phyloP scores from a whole-genome alignment of 495 filamentous ascomycete species.

The Venustampulla echinocandica region DNA sequence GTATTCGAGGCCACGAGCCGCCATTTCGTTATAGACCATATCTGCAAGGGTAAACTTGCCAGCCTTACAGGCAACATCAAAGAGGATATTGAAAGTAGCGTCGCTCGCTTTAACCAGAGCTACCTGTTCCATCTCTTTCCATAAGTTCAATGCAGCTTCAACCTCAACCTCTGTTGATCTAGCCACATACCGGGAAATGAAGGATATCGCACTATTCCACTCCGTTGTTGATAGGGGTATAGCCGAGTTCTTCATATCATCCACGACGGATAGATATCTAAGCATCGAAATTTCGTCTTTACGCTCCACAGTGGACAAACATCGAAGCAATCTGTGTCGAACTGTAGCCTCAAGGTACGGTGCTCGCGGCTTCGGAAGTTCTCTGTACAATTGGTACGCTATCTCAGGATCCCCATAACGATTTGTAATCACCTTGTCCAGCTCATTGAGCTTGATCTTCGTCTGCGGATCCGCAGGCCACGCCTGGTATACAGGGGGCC shows the following conservation, averaged over 20 bases:
- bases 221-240: slow-evolving; percentile 55
- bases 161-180: slow-evolving; percentile 54
- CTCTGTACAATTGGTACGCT: slow-evolving; percentile 52
- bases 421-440: slow-evolving; percentile 33
- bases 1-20: slow-evolving; percentile 49
- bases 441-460: slow-evolving; percentile 16
- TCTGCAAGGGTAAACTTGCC: slow-evolving; percentile 75
- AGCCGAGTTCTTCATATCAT: slow-evolving; percentile 64
- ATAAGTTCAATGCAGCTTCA: slow-evolving; percentile 66
- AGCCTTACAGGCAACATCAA: slow-evolving; percentile 78
- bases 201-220: slow-evolving; percentile 78
- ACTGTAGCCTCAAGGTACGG: slow-evolving; percentile 47
- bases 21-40: slow-evolving; percentile 76
- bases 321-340: slow-evolving; percentile 57
- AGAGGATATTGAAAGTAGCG: slow-evolving; percentile 85
- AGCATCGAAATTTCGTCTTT: slow-evolving; percentile 55
- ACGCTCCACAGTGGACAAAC: slow-evolving; percentile 53
- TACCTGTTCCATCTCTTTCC: slow-evolving; percentile 79
- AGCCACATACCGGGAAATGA: slow-evolving; percentile 63
- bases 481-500: slow-evolving; percentile 33
- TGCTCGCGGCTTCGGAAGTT: slow-evolving; percentile 57
- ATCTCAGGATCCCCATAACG: slow-evolving; percentile 41
- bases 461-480: slow-evolving; percentile 28
- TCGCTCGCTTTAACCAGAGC: slow-evolving; percentile 53
- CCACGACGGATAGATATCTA: slow-evolving; percentile 72